Conservation (phyloP, 2,329 filamentous ascomycete species). For the Fusarium haematococcum region DNA sequence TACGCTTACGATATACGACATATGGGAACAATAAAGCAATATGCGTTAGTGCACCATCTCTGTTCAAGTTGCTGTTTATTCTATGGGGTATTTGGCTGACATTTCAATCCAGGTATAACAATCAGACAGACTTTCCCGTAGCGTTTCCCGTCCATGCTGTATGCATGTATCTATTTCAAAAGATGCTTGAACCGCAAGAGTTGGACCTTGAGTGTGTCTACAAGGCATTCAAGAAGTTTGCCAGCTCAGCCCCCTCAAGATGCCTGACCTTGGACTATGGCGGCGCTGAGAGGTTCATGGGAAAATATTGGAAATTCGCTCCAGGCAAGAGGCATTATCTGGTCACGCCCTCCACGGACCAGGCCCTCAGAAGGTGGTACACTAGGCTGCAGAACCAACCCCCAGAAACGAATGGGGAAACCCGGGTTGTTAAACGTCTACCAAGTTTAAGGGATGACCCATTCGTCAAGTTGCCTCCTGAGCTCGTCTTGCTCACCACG, state of each 20-base stretch:
- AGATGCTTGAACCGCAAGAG: not conserved
- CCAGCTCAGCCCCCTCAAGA: too few relatives aligned
- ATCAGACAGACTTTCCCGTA: not conserved
- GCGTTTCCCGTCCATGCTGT: not conserved
- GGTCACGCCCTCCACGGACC: not conserved
- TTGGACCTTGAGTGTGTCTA: not conserved
- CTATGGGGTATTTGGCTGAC: not conserved
- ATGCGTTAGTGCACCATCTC: not conserved
- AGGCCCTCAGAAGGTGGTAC: not conserved
- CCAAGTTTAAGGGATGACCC: not conserved
- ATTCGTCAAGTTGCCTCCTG: not conserved
- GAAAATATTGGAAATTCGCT: not conserved
- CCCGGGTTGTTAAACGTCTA: not conserved
- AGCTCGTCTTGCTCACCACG: not conserved
- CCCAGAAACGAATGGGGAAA: too few relatives aligned
- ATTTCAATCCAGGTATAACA: not conserved
- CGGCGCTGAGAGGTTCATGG: not conserved
- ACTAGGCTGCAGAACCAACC: not conserved
- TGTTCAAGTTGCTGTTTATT: not conserved
- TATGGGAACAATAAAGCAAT: not conserved
- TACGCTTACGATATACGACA: not conserved
- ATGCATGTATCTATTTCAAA: not conserved
- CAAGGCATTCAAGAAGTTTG: not conserved
- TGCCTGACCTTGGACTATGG: not conserved
- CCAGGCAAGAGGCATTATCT: not conserved